Conservation (phyloP, 208 protist species). For the Crithidia brevicula region DNA sequence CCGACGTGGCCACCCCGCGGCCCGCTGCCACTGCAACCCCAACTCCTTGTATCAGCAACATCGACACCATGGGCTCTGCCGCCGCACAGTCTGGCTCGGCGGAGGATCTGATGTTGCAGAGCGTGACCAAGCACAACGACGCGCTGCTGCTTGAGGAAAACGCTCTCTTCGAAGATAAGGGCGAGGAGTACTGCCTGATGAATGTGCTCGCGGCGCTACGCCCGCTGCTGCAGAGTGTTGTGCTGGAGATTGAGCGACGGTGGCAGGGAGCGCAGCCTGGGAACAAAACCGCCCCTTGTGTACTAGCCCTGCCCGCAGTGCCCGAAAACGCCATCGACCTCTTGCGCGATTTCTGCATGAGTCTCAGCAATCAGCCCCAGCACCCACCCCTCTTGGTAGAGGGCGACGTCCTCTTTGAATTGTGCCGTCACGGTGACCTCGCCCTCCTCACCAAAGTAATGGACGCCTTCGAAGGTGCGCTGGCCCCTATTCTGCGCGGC, state of each 20-base stretch:
- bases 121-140: conserved; percentile 20
- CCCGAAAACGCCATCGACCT: conserved; percentile 25
- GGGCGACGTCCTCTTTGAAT: conserved; percentile 38
- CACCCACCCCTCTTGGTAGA: conserved; percentile 54
- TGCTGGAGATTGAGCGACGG: conserved; percentile 29
- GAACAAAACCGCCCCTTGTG: background rate
- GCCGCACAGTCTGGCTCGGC: background rate
- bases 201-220: conserved; percentile 36
- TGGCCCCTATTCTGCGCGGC: conserved; percentile 62
- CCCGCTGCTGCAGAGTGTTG: conserved; percentile 34
- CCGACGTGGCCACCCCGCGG: conserved; percentile 7
- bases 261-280: conserved; percentile 6
- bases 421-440: conserved; percentile 58
- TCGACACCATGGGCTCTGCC: background rate
- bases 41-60: background rate
- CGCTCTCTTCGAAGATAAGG: conserved; percentile 30
- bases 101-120: conserved; percentile 20
- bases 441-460: conserved; percentile 44
- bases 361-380: conserved; percentile 30
- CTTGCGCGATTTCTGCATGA: conserved; percentile 36
- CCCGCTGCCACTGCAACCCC: conserved; percentile 1
- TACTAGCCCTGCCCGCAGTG: conserved; percentile 6
- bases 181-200: conserved; percentile 34
- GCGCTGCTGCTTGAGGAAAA: conserved; percentile 23
- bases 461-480: conserved; percentile 47